Evolutionary conservation across 2,329 filamentous ascomycete genomes (phyloP).

Genomic region (Pseudocercospora fijiensis): DNA sequence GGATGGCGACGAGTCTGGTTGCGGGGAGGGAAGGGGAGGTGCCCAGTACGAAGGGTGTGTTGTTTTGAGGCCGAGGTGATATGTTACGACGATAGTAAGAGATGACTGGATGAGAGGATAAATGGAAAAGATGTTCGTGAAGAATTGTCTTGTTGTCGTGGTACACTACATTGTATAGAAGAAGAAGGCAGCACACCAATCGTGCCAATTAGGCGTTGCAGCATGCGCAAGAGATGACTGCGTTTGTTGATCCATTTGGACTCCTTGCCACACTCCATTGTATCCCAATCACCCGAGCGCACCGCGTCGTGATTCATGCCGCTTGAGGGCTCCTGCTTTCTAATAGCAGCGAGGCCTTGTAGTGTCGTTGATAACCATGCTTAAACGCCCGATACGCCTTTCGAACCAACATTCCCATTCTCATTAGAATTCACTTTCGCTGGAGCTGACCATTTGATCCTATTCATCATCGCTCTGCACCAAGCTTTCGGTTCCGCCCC

Average conservation of each 20-base stretch:
- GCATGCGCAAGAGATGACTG: neutral
- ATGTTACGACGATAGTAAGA: neutral
- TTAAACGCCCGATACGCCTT: neutral
- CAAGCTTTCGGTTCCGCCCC: slow-evolving; percentile 45
- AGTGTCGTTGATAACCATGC: neutral
- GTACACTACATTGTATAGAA: slow-evolving; percentile 8
- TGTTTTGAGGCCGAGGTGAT: slow-evolving; percentile 47
- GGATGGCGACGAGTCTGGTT: slow-evolving; percentile 71
- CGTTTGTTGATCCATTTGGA: neutral
- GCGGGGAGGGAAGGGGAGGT: slow-evolving; percentile 86
- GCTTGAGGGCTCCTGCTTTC: slow-evolving; percentile 3
- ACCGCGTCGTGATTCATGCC: slow-evolving; percentile 11
- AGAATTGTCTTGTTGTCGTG: neutral
- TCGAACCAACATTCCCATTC: neutral
- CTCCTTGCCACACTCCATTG: slow-evolving; percentile 1
- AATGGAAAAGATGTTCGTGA: neutral
- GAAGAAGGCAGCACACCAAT: neutral
- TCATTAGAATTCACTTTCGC: neutral
- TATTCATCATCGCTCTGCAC: slow-evolving; percentile 58
- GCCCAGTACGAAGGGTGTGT: slow-evolving; percentile 91
- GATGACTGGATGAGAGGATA: neutral
- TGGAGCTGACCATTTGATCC: slow-evolving; percentile 1
- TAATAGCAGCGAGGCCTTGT: neutral
- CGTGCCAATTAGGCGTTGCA: neutral
- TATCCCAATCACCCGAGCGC: slow-evolving; percentile 4